Conservation (phyloP, 352 stramenopile species). For the Globisporangium cylindrosporum region DNA sequence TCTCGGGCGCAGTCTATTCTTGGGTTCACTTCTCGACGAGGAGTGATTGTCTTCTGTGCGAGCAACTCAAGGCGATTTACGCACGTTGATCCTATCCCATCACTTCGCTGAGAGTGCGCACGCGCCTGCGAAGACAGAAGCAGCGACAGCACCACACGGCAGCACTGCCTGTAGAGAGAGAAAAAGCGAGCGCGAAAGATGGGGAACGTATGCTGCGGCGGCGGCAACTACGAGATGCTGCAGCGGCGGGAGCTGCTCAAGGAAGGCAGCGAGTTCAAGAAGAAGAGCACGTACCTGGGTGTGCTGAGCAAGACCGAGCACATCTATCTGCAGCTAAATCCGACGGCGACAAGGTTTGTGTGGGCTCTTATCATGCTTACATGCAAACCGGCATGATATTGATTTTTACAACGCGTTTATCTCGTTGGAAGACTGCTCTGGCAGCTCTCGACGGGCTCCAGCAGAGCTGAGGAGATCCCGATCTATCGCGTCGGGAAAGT, state of each 20-base stretch:
- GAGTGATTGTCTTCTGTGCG: neutral
- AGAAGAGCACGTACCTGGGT: slow-evolving; percentile 62
- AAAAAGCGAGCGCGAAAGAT: slow-evolving; percentile 22
- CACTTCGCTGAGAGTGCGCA: neutral
- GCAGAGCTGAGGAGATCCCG: slow-evolving; percentile 45
- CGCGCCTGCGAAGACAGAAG: neutral
- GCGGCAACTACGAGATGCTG: slow-evolving; percentile 53
- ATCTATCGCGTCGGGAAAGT: slow-evolving; percentile 56
- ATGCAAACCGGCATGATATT: neutral
- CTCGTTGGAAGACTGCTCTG: slow-evolving; percentile 36
- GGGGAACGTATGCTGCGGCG: slow-evolving; percentile 68
- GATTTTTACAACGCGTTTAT: neutral
- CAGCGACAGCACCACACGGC: neutral
- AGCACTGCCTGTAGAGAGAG: neutral
- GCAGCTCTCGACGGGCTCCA: slow-evolving; percentile 37
- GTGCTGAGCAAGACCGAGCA: slow-evolving; percentile 54
- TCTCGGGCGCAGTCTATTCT: neutral
- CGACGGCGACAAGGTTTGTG: slow-evolving; percentile 37
- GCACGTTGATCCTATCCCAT: neutral
- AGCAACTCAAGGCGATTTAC: neutral
- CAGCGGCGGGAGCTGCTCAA: slow-evolving; percentile 60
- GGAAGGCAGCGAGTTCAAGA: slow-evolving; percentile 68
- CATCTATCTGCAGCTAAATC: slow-evolving; percentile 62
- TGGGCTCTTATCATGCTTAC: neutral
- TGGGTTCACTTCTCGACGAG: neutral